Evolutionary conservation across 768 basidiomycete genomes (phyloP), one percentile per base, ranked within the genome.

Genomic region (Boletus rubroflammeus): DNA sequence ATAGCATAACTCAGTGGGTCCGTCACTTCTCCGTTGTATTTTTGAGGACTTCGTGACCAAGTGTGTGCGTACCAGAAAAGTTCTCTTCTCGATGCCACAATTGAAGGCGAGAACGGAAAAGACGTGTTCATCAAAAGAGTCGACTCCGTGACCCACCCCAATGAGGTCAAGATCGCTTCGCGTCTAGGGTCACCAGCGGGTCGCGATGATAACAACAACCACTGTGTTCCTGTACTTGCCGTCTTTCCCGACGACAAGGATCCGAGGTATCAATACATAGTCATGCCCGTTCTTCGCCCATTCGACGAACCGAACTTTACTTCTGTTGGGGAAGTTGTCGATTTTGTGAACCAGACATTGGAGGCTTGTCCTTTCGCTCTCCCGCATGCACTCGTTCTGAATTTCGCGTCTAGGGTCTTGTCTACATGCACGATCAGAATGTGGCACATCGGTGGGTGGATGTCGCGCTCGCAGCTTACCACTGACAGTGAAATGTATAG

Each of bases 231-330:
- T 8, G 19, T 71, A 1, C 39, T 65, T 1, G 55, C 61, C 0
- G 21, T 62, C 39, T 57, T 66, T 6, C 8, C 31, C 0, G 52
- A 57, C 17, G 62, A 57, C 1, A 15, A 23, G 9, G 57, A 65
- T 35, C 32, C 42, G 0, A 15, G 1, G 40, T 41, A 41, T 23
- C 21, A 4, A 41, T 41, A 41, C 14, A 23, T 41, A 0, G 21
- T 41, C 13, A 41, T 41, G 40, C 40, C 40, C 14, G 40, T 65
- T 3, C 51, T 71, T 14, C 55, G 67, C 5, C 59, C 58, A 0
- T 70, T 62, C 21, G 51, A 64, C 9, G 34, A 67, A 13, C 69
- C 64, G 1, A 47, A 31, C 2, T 72, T 72, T 23, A 61, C 61
- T 2, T 55, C 57, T 4, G 48, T 64, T 1, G 64, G 66, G 31